These are phyloP conservation scores for Fusarium vanettenii DNA, from an alignment of 2,329 filamentous ascomycete species.

Conservation along the genomic window DNA sequence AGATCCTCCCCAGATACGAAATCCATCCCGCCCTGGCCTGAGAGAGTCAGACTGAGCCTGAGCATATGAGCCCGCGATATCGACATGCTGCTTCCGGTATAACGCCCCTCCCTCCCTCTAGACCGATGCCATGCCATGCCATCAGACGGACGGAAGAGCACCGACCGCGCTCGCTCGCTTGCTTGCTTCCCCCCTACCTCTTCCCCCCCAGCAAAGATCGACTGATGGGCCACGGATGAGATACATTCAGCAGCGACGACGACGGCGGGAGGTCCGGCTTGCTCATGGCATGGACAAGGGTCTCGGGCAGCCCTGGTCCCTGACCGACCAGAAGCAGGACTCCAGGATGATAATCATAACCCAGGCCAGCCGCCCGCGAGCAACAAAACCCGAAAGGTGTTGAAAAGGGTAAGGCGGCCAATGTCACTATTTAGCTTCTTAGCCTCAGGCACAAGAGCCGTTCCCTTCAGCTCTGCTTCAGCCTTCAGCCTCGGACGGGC, in stretches of 20 bases:
- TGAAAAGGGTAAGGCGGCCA: slow-evolving; percentile 26
- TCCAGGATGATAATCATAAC: slow-evolving; percentile 30
- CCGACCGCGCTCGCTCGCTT: neutral
- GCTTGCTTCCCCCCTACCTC: neutral
- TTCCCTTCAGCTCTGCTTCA: slow-evolving; percentile 20
- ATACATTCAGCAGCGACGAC: slow-evolving; percentile 24
- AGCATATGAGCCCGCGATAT: slow-evolving; percentile 30
- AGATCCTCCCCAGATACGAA: slow-evolving; percentile 44
- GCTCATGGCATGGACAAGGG: slow-evolving; percentile 34
- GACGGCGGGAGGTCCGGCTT: slow-evolving; percentile 40
- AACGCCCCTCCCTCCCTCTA: slow-evolving; percentile 6
- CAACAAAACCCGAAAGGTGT: slow-evolving; percentile 12
- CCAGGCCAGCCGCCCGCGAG: slow-evolving; percentile 13
- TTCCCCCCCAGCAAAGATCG: slow-evolving; percentile 39
- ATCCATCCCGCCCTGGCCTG: slow-evolving; percentile 28
- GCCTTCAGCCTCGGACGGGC: slow-evolving; percentile 36
- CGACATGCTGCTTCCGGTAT: slow-evolving; percentile 30
- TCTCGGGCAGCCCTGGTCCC: slow-evolving; percentile 27
- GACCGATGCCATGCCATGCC: slow-evolving; percentile 10
- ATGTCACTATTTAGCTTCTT: slow-evolving; percentile 32
- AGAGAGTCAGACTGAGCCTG: slow-evolving; percentile 14
- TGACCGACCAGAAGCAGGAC: slow-evolving; percentile 17
- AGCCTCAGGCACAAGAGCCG: slow-evolving; percentile 26
- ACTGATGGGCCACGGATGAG: slow-evolving; percentile 42
- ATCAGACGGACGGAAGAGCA: slow-evolving; percentile 21